Evolutionary conservation across 306 rosid species (phyloP), one percentile per base, ranked within the genome.

Genomic region (Vigna trinervia): DNA sequence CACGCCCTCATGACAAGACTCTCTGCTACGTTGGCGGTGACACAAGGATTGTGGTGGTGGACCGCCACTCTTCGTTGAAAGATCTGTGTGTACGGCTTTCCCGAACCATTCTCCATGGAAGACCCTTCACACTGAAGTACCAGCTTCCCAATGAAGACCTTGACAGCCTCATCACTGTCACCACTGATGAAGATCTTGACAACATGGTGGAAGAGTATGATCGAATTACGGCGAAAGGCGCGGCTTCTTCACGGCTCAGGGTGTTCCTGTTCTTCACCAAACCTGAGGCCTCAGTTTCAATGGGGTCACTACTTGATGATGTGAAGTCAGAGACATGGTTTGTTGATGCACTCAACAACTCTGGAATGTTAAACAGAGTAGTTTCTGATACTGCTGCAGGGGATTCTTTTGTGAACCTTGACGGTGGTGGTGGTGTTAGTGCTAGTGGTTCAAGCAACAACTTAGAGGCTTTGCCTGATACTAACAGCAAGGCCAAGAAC

Each of bases 11-110:
- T 3, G 97, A 96, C 77, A 96, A 91, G 74, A 80, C 97, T 3
- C 97, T 96, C 58, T 87, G 94, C 83, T 96, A 92, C 30, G 87
- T 92, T n/a, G 97, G 98, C 23, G 98, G 99, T 0, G 98, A 96
- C 41, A 96, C 99, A 0, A 89, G 97, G 22, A 96, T 96, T 6
- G 86, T 96, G 12, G 94, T 91, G 12, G 88, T 85, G 19, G 97
- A 96, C 10, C 91, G 98, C 1, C 79, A 81, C 14, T 82, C 97
- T 8, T 79, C 91, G 0, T 78, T 96, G 34, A 66, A 87, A 10
- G 97, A 92, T 57, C 90, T 96, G 15, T 89, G 87, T 75, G 4
- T 74, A 0, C 87, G 96, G 22, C 91, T 96, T 63, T 96, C 98
- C 14, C 53, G 80, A 0, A 86, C 90, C 15, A 87, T 96, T 4